Evolutionary conservation across 2,329 filamentous ascomycete species (phyloP).

Genomic region (Epichloe amarillans): DNA sequence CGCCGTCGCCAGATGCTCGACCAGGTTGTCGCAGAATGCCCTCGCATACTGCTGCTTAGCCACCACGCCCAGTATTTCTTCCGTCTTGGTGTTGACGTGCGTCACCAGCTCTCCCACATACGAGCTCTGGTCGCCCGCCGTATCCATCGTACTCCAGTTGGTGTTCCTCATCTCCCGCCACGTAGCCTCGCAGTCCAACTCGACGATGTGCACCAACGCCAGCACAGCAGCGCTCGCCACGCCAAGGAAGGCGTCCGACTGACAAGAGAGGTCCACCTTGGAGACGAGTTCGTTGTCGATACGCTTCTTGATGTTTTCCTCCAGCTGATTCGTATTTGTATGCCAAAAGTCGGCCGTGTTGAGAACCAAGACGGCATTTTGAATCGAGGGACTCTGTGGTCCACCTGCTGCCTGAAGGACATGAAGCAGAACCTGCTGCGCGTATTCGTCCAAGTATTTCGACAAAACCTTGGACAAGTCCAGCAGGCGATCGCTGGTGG

Average conservation of each 20-base stretch:
- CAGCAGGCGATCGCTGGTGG: constrained; percentile 73
- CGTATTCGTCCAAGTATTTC: constrained; percentile 90
- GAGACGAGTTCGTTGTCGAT: constrained; percentile 67
- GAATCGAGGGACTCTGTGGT: constrained; percentile 40
- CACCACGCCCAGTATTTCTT: constrained; percentile 63
- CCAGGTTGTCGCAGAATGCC: constrained; percentile 91
- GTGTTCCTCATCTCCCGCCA: constrained; percentile 98
- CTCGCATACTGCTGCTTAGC: constrained; percentile 88
- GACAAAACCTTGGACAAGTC: constrained; percentile 77
- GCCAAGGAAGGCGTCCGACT: constrained; percentile 89
- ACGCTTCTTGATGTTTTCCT: constrained; percentile 84
- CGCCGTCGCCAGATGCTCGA: constrained; percentile 67
- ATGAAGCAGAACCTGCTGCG: constrained; percentile 76
- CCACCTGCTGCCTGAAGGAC: constrained; percentile 46
- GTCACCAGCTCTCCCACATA: constrained; percentile 76
- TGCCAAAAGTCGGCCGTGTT: constrained; percentile 99
- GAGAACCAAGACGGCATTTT: constrained; percentile 73
- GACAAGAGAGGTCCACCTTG: constrained; percentile 77
- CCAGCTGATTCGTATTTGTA: constrained; percentile 78
- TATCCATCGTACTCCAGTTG: constrained; percentile 88
- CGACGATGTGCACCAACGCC: constrained; percentile 70
- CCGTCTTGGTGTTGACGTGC: constrained; percentile 56
- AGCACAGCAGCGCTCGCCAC: constrained; percentile 82
- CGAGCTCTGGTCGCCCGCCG: constrained; percentile 81
- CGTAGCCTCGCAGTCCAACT: constrained; percentile 66